Percentiles rank a stretch among this genome's conserved stretches.
These are phyloP conservation scores for Cercophora samala DNA, from an alignment of 495 filamentous ascomycete species.

Conservation along the genomic window DNA sequence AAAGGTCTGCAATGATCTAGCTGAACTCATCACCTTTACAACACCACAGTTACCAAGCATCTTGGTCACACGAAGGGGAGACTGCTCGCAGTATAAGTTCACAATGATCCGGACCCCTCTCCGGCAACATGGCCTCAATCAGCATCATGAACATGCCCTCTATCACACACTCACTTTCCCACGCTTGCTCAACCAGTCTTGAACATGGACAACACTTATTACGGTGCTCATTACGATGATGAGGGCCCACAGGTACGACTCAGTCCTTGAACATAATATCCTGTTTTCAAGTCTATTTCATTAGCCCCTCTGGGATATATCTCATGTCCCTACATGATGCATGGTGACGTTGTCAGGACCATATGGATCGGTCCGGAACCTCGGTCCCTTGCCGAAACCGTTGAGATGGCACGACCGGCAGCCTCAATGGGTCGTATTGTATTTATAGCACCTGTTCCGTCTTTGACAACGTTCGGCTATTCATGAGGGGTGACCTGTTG, in stretches of 20 bases:
- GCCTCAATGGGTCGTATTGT: background rate
- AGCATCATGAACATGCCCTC: background rate
- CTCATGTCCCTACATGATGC: background rate
- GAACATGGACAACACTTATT: background rate
- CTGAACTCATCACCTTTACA: background rate
- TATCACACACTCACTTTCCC: background rate
- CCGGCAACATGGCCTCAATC: background rate
- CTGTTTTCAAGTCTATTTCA: background rate
- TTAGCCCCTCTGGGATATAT: background rate
- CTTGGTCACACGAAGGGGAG: background rate
- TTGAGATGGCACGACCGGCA: background rate
- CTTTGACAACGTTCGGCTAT: constrained; percentile 2
- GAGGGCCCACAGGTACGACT: background rate
- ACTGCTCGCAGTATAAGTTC: background rate
- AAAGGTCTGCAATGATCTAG: background rate
- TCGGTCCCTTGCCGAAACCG: background rate
- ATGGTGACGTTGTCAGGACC: background rate
- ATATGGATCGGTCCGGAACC: background rate
- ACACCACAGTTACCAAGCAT: background rate
- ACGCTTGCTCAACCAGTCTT: background rate
- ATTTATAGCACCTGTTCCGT: background rate
- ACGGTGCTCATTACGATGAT: background rate
- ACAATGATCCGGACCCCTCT: background rate
- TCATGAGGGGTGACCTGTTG: background rate
- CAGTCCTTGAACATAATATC: background rate